Evolutionary conservation across 805 yeast species (phyloP).

Genomic region (Candida chauliodis): DNA sequence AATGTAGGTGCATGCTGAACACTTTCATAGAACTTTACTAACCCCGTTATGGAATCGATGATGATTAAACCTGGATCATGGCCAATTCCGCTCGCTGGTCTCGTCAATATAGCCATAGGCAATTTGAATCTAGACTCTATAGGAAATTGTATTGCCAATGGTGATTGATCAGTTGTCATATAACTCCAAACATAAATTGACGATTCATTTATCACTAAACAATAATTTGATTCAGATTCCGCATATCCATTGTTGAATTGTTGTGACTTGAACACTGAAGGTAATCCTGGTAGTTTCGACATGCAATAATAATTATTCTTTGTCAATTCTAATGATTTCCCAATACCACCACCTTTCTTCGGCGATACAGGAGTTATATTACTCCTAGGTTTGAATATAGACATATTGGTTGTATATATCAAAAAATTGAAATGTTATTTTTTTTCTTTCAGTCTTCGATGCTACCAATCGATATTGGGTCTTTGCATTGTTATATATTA

Average conservation of each 20-base stretch:
- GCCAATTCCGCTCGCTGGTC: slow-evolving; percentile 49
- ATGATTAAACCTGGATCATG: slow-evolving; percentile 69
- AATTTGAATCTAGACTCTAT: slow-evolving; percentile 22
- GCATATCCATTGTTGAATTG: slow-evolving; percentile 36
- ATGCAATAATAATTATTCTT: slow-evolving; percentile 57
- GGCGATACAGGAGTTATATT: slow-evolving; percentile 1
- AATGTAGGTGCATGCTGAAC: slow-evolving; percentile 67
- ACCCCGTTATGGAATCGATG: slow-evolving; percentile 57
- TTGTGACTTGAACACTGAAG: slow-evolving; percentile 31
- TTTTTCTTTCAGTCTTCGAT: background rate
- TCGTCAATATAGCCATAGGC: slow-evolving; percentile 57
- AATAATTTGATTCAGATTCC: slow-evolving; percentile 46
- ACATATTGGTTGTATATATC: slow-evolving; percentile 4
- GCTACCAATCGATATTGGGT: slow-evolving; percentile 3
- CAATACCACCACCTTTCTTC: background rate
- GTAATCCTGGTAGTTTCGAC: slow-evolving; percentile 53
- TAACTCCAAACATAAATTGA: slow-evolving; percentile 68
- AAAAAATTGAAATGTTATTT: too few relatives aligned
- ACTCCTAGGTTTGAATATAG: slow-evolving; percentile 8
- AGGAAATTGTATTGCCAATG: slow-evolving; percentile 55
- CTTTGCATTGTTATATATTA: too few relatives aligned
- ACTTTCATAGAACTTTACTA: slow-evolving; percentile 67
- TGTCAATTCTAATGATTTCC: slow-evolving; percentile 44
- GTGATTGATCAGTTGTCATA: slow-evolving; percentile 55
- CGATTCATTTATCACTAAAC: slow-evolving; percentile 46